Percentiles rank a stretch among this genome's conserved stretches.
phyloP scores from a whole-genome alignment of 768 basidiomycete genomes.

The Boletus edulis region DNA sequence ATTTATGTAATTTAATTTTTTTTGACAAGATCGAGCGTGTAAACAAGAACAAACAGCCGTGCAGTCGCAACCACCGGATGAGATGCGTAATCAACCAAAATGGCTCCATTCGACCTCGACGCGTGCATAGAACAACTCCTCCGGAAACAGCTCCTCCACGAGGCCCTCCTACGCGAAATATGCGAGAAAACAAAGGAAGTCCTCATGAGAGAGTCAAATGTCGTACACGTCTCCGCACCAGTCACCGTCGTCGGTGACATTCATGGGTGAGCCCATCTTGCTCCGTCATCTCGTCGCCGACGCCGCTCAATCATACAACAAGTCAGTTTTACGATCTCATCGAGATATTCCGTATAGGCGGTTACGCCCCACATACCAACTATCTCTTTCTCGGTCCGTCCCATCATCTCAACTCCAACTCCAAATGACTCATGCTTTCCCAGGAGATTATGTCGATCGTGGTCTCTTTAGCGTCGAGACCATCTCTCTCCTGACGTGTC shows the following conservation, averaged over 20 bases:
- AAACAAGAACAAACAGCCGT: constrained; percentile 23
- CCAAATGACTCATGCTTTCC: constrained; percentile 6
- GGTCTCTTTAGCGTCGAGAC: constrained; percentile 98
- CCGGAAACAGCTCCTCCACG: constrained; percentile 90
- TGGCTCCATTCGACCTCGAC: constrained; percentile 87
- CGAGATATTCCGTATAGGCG: constrained; percentile 98
- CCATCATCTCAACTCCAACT: not conserved
- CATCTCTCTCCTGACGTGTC: constrained; percentile 93
- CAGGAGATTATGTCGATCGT: constrained; percentile 98
- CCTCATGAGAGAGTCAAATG: constrained; percentile 97
- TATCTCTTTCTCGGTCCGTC: constrained; percentile 93
- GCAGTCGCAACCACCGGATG: constrained; percentile 4
- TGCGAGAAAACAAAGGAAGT: constrained; percentile 99
- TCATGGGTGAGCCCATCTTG: constrained; percentile 75
- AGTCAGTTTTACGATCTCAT: constrained; percentile 99
- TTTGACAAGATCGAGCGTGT: not conserved
- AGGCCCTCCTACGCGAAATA: constrained; percentile 94
- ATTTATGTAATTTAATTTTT: constrained; percentile 10
- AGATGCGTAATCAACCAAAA: constrained; percentile 11
- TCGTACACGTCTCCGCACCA: constrained; percentile 94
- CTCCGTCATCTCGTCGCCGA: constrained; percentile 4
- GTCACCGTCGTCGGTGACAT: constrained; percentile 99
- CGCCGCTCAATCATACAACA: constrained; percentile 39
- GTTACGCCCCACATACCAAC: constrained; percentile 94
- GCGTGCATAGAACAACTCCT: constrained; percentile 91